These are phyloP conservation scores for Citrullus colocynthis DNA, from an alignment of 306 rosid genomes.

Conservation along the genomic window DNA sequence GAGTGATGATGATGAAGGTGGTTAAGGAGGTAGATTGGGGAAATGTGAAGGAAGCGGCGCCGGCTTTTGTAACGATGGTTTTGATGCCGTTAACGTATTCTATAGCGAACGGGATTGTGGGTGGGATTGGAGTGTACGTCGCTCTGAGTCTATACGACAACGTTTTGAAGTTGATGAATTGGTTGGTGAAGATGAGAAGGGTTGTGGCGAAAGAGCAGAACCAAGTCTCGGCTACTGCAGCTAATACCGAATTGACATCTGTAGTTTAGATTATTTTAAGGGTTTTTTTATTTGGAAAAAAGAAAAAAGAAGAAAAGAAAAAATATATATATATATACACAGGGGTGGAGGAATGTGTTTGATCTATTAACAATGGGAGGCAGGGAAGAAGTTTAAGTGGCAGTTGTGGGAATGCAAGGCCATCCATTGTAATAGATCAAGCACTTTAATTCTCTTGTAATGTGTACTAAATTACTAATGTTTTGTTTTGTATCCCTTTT, in stretches of 20 bases:
- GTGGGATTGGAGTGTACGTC: conserved; percentile 59
- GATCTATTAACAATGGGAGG: conserved; percentile 21
- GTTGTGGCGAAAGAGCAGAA: conserved; percentile 53
- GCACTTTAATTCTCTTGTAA: background rate
- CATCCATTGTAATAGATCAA: background rate
- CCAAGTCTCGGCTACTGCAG: conserved; percentile 64
- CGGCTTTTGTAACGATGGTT: conserved; percentile 70
- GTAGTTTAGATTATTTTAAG: conserved; percentile 33
- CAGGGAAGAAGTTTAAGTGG: too few relatives aligned
- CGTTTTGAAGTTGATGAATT: conserved; percentile 13
- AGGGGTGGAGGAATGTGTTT: conserved; percentile 3
- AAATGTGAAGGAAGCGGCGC: conserved; percentile 47
- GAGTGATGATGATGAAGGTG: conserved; percentile 95
- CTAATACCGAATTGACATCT: conserved; percentile 16
- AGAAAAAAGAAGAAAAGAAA: too few relatives aligned
- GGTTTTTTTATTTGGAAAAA: background rate
- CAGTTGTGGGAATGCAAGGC: too few relatives aligned
- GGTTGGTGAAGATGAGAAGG: conserved; percentile 56
- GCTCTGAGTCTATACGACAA: conserved; percentile 58
- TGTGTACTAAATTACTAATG: background rate
- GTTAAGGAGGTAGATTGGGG: conserved; percentile 83
- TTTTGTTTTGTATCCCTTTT: background rate
- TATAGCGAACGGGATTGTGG: conserved; percentile 77
- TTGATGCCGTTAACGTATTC: conserved; percentile 90
- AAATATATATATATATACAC: too few relatives aligned